A percentile compares a stretch with the other conserved stretches of the same genome.
Conservation (phyloP, 2,329 filamentous ascomycete species). For the Parafenestella ontariensis region DNA sequence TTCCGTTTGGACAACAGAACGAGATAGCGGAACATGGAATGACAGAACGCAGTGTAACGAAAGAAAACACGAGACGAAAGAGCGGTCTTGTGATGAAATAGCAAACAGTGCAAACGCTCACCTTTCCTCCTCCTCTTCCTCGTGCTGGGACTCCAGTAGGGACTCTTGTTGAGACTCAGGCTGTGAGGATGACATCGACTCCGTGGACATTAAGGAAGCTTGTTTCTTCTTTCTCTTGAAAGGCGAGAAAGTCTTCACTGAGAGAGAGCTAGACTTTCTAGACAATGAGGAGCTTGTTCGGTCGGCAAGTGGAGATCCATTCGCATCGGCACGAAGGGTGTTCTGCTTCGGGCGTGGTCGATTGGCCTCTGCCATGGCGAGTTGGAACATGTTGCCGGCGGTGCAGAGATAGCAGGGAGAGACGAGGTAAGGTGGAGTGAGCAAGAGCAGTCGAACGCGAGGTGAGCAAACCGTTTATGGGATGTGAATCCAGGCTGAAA, state of each 20-base stretch:
- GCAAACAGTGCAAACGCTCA: not conserved
- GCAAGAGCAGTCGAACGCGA: not conserved
- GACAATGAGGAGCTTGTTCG: not conserved
- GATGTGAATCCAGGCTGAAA: not conserved
- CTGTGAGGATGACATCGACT: not conserved
- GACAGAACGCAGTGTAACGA: not conserved
- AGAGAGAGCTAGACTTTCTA: not conserved
- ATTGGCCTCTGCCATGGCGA: constrained; percentile 10
- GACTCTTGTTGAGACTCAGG: not conserved
- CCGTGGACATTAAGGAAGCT: not conserved
- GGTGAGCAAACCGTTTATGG: not conserved
- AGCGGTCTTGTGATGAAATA: not conserved
- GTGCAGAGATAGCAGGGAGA: not conserved
- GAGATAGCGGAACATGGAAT: too few species aligned
- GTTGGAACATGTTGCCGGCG: constrained; percentile 4
- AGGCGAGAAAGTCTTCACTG: not conserved
- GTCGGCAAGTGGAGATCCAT: not conserved
- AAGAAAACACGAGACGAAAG: not conserved
- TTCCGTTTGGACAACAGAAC: too few species aligned
- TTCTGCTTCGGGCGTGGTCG: not conserved
- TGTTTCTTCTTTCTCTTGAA: not conserved
- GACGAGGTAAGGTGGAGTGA: not conserved
- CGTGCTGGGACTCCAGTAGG: not conserved
- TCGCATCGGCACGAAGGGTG: not conserved
- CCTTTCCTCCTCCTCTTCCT: not conserved